These are phyloP conservation scores for Suillus weaverae DNA, from an alignment of 768 basidiomycete genomes.

Conservation along the genomic window DNA sequence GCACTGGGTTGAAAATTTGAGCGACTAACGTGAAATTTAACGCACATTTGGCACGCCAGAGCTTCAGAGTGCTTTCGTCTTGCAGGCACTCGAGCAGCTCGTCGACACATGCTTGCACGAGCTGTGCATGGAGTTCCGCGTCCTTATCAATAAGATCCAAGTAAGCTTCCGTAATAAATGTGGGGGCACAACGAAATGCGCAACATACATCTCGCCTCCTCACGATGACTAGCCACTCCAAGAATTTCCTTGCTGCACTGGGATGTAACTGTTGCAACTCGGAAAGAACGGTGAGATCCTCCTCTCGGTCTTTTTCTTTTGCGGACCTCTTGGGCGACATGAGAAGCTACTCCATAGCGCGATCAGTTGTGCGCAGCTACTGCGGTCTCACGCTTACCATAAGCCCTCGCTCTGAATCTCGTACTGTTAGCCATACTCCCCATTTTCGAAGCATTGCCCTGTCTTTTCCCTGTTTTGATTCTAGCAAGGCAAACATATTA, in stretches of 20 bases:
- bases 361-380: neutral
- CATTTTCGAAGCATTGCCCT: constrained; percentile 66
- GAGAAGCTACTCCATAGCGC: constrained; percentile 16
- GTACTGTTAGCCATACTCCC: constrained; percentile 77
- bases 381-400: constrained; percentile 44
- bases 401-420: constrained; percentile 68
- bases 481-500: constrained; percentile 29
- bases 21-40: constrained; percentile 1
- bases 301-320: constrained; percentile 29
- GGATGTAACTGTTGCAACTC: constrained; percentile 20
- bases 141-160: constrained; percentile 39
- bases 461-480: constrained; percentile 42
- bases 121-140: constrained; percentile 60
- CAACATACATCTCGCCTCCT: constrained; percentile 57
- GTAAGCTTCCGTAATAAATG: neutral
- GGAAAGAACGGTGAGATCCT: constrained; percentile 29
- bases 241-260: constrained; percentile 63
- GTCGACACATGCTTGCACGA: constrained; percentile 57
- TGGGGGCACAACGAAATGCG: neutral
- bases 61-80: constrained; percentile 53
- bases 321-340: constrained; percentile 18
- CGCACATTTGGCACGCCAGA: constrained; percentile 74
- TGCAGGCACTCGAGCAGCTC: constrained; percentile 48
- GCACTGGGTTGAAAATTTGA: neutral
- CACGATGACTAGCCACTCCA: constrained; percentile 80